Conservation (phyloP, 371 early-diverging fungal genomes). For the Enterospora canceri region DNA sequence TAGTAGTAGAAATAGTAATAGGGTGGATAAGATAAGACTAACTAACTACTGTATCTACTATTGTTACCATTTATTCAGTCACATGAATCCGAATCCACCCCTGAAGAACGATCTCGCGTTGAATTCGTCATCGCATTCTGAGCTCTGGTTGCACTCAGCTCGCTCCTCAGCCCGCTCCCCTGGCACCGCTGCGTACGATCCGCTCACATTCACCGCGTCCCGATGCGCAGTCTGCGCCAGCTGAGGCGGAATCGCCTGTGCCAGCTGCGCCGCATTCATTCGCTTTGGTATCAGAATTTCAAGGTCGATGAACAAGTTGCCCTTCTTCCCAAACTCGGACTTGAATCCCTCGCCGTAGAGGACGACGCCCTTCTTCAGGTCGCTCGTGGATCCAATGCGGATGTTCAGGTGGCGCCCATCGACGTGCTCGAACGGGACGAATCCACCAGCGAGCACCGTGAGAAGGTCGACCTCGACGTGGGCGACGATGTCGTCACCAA, state of each 20-base stretch:
- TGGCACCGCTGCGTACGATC: not conserved
- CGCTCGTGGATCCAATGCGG: slow-evolving; percentile 12
- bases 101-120: not conserved
- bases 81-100: not conserved
- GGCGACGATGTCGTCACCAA: slow-evolving; percentile 25
- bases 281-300: slow-evolving; percentile 22
- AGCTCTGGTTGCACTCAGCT: not conserved
- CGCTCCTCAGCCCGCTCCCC: not conserved
- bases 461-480: slow-evolving; percentile 32
- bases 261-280: slow-evolving; percentile 7
- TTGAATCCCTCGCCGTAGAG: slow-evolving; percentile 34
- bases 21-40: not conserved
- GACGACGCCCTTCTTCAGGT: slow-evolving; percentile 28
- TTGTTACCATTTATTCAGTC: too few species aligned
- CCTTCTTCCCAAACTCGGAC: not conserved
- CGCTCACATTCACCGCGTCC: not conserved
- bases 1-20: too few species aligned
- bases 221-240: not conserved
- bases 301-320: slow-evolving; percentile 26
- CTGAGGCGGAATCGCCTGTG: not conserved
- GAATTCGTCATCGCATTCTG: not conserved
- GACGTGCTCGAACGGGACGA: slow-evolving; percentile 27
- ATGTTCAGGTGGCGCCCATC: slow-evolving; percentile 36
- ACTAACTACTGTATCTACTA: not conserved
- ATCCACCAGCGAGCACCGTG: slow-evolving; percentile 36